Base-by-base conservation (phyloP, 2,329 filamentous ascomycete genomes). In the Epicoccum sorghinum region DNA sequence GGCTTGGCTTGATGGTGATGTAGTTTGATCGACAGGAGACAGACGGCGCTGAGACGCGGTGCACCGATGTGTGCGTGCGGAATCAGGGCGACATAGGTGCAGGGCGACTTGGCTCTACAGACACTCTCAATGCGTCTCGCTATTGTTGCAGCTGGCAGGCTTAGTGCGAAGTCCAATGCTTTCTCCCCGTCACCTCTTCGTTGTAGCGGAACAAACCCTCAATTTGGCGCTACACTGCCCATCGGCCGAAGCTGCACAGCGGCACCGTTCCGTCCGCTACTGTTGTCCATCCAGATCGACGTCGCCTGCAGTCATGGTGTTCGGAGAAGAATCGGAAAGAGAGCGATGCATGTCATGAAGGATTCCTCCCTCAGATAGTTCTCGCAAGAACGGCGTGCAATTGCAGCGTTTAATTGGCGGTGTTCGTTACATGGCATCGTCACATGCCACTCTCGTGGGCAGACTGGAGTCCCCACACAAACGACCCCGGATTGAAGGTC, bases 401-500 rank as follows among this genome's bases (percentile, higher is more conserved):
- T 38, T 2, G 36, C 36, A 38, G 14, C n/a, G n/a, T 32, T 9
- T 32, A 4, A 32, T 42, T 30, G 40, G 23, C 23, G 27, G 27
- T 35, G 29, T 18, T 33, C n/a, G 32, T 33, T 7, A 12, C 7
- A 9, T 33, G 32, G 2, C 7, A 6, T 29, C 52, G 30, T 54
- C 52, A 54, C 52, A 49, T 54, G 52, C 29, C 23, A 48, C 32
- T 40, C 48, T 44, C 44, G 44, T 23, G 37, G 33, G 23, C 7
- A 13, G 14, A 7, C 3, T 33, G 45, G 29, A 39, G 33, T 38
- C 24, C 37, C 37, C 52, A 41, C 38, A 41, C 50, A 36, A 36
- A 42, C 43, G 22, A 47, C 52, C 52, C 54, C 54, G 47, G 48
- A 53, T 36, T 53, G 54, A 29, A 32, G 44, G 14, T 35, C 54